phyloP scores from a whole-genome alignment of 2,329 filamentous ascomycete genomes.

The Orbilia ellipsospora region DNA sequence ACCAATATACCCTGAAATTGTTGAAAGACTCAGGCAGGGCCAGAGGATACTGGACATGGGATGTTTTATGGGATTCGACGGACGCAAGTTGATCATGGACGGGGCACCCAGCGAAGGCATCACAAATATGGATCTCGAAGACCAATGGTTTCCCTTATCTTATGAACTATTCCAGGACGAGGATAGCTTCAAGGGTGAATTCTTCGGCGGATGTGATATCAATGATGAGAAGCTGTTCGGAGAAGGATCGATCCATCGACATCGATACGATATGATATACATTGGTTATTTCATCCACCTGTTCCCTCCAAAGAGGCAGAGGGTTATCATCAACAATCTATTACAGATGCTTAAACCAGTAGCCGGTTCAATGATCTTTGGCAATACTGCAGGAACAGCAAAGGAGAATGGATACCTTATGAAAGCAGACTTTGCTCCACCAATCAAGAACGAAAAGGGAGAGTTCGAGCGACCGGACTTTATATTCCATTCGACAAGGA shows the following conservation, averaged over 20 bases:
- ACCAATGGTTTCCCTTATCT: slow-evolving; percentile 47
- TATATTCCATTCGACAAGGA: slow-evolving; percentile 50
- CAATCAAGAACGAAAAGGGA: slow-evolving; percentile 41
- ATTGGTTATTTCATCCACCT: slow-evolving; percentile 52
- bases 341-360: slow-evolving; percentile 44
- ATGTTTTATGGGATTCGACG: slow-evolving; percentile 52
- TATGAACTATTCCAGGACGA: slow-evolving; percentile 46
- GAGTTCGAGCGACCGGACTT: slow-evolving; percentile 47
- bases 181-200: slow-evolving; percentile 41
- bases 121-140: slow-evolving; percentile 52
- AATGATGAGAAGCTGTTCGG: slow-evolving; percentile 40
- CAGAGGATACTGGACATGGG: slow-evolving; percentile 52
- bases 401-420: slow-evolving; percentile 39
- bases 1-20: slow-evolving; percentile 60
- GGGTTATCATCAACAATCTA: slow-evolving; percentile 33
- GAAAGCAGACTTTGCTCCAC: slow-evolving; percentile 50
- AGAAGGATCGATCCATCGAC: slow-evolving; percentile 43
- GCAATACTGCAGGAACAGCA: slow-evolving; percentile 46
- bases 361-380: slow-evolving; percentile 47
- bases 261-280: slow-evolving; percentile 53
- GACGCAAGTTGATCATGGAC: slow-evolving; percentile 42
- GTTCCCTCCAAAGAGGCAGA: slow-evolving; percentile 40
- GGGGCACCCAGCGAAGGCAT: slow-evolving; percentile 45
- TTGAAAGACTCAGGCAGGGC: slow-evolving; percentile 58
- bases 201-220: slow-evolving; percentile 50